Base-by-base conservation (phyloP, 805 yeast genomes). In the Yueomyces sp. region DNA sequence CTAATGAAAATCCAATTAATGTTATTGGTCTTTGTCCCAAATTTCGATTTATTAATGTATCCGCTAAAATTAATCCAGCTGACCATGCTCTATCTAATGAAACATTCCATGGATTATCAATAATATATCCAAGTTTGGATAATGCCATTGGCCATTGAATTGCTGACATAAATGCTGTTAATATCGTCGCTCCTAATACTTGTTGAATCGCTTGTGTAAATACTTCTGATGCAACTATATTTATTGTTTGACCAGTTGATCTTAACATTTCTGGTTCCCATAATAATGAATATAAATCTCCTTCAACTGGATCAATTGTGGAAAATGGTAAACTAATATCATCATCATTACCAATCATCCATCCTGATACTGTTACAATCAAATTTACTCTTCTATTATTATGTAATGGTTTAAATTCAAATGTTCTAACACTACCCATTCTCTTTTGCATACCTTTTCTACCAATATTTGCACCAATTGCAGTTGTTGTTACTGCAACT, bases 191-290 rank as follows among this genome's bases (percentile, higher is more conserved):
- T 42, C 97, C 98, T 36, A 92, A 69, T 45, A 92, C 81, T 60
- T 94, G 98, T 65, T 92, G 99, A 39, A 92, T 81, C 4, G 96
- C 85, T 51, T 90, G 92, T 0, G 94, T 77, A 43, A 94, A 69
- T 0, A 94, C 90, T 63, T 92, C 99, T 37, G 90, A 83, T 0
- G 98, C 98, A 45, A 92, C 70, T 53, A 92, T 88, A 49, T 78
- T 77, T 49, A 92, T 90, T 0, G 98, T 92, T 62, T 92, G 96
- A 58, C 99, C 99, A 75, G 85, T 86, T 44, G 95, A 83, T 48
- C 78, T 81, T 54, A 92, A 76, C 92, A 92, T 85, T 51, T 92
- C 98, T 0, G 99, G 99, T 62, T 92, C 99, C 98, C 98, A 92
- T 40, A 85, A 66, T 5, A 92, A 68, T 0, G 97, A 86, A 53